Percentiles rank a stretch among this genome's conserved stretches.
Conservation (phyloP, 345 rosid species). For the Excoecaria agallocha region DNA sequence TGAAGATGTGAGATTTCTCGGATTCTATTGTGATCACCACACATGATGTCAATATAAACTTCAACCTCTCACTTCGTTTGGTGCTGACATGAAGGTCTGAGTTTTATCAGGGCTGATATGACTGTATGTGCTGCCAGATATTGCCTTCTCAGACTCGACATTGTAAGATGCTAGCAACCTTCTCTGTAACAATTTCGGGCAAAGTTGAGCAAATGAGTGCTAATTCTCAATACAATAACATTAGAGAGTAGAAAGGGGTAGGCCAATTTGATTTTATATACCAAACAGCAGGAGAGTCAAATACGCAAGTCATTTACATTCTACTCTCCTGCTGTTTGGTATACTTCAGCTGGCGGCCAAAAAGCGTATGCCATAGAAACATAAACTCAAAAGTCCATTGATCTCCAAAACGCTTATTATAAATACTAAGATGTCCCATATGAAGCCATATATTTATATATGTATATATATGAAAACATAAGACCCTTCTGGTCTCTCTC, state of each 20-base stretch:
- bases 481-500: no score
- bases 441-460: no score
- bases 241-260: background rate
- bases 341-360: no score
- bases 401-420: no score
- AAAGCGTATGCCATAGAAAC: no score
- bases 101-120: conserved; percentile 22
- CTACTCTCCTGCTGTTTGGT: no score
- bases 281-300: background rate
- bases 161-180: conserved; percentile 36
- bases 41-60: background rate
- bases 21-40: background rate
- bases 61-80: conserved; percentile 18
- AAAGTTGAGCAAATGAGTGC: background rate
- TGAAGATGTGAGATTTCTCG: background rate
- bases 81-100: conserved; percentile 28
- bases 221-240: background rate
- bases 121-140: conserved; percentile 13
- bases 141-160: conserved; percentile 20
- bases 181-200: conserved; percentile 33
- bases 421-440: no score
- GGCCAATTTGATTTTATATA: background rate
- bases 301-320: no score
- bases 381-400: no score
- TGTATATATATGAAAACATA: no score